Evolutionary conservation across 2,329 filamentous ascomycete species (phyloP).

Genomic region (Hansfordia pulvinata): DNA sequence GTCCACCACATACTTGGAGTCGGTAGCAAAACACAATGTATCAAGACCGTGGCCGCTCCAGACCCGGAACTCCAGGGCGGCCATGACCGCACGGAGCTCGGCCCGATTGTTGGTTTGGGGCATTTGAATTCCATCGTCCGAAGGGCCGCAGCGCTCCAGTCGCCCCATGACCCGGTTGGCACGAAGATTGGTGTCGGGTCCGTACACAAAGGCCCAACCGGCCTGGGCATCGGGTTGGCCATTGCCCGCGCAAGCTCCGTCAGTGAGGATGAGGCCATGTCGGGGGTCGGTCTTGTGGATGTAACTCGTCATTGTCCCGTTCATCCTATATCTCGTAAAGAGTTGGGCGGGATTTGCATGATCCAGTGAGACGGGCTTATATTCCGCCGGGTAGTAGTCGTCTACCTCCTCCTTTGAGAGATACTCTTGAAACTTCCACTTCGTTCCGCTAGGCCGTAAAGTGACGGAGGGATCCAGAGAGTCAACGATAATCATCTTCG

Average conservation of each 20-base stretch:
- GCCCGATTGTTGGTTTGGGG: slow-evolving; percentile 39
- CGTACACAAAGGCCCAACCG: slow-evolving; percentile 24
- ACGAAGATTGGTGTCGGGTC: slow-evolving; percentile 3
- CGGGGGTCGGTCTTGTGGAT: slow-evolving; percentile 16
- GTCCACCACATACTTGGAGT: no score
- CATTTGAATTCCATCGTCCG: slow-evolving; percentile 11
- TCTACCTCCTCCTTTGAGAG: no score
- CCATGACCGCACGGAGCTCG: slow-evolving; percentile 39
- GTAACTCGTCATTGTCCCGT: no score
- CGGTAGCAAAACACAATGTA: no score
- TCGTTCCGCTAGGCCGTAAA: no score
- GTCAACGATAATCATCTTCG: no score
- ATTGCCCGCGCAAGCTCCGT: slow-evolving; percentile 30
- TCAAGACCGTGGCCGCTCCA: slow-evolving; percentile 32
- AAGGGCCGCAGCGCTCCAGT: slow-evolving; percentile 29
- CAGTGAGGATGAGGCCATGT: slow-evolving; percentile 26
- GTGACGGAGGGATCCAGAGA: no score
- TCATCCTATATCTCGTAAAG: no score
- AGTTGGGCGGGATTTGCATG: no score
- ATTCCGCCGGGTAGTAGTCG: no score
- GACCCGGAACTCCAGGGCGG: slow-evolving; percentile 26
- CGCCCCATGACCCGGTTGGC: slow-evolving; percentile 12
- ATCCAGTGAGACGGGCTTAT: no score
- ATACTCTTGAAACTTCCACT: no score
- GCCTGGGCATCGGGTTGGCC: slow-evolving; percentile 21